A percentile compares a stretch with the other conserved stretches of the same genome.
Evolutionary conservation across 257 asterid genomes (phyloP).

Genomic region (Euphrasia confusa): DNA sequence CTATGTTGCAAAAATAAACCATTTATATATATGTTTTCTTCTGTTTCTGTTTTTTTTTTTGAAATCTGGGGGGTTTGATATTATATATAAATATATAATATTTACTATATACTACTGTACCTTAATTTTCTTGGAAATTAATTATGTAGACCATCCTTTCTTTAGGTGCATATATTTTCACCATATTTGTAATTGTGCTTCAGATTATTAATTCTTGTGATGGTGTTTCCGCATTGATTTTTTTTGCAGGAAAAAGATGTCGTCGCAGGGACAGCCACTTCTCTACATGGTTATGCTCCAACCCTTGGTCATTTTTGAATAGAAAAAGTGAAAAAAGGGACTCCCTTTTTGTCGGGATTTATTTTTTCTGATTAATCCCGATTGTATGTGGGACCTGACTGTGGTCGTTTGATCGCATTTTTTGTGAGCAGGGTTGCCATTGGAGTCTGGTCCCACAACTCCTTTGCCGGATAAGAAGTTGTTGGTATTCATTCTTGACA

Average conservation of each 20-base stretch:
- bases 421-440: constrained; percentile 76
- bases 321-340: background rate
- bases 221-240: constrained; percentile 23
- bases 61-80: constrained; percentile 20
- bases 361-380: background rate
- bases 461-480: constrained; percentile 98
- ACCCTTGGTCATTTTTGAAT: constrained; percentile 25
- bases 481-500: constrained; percentile 90
- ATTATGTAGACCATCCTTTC: constrained; percentile 25
- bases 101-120: constrained; percentile 19
- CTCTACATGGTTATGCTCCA: constrained; percentile 48
- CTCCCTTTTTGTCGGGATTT: background rate
- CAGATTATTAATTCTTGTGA: constrained; percentile 21
- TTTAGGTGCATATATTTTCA: constrained; percentile 14
- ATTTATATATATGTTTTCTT: too few relatives aligned
- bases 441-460: constrained; percentile 86
- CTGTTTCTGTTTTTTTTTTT: constrained; percentile 17
- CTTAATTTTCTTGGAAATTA: constrained; percentile 22
- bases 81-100: constrained; percentile 15
- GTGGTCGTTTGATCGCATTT: constrained; percentile 35
- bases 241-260: constrained; percentile 61
- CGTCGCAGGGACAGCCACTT: constrained; percentile 56
- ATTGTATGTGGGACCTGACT: constrained; percentile 32
- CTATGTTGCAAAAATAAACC: constrained; percentile 9
- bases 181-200: constrained; percentile 14